Evolutionary conservation across 345 rosid genomes (phyloP), one percentile per base, ranked within the genome.

Genomic region (Syzygium oleosum): DNA sequence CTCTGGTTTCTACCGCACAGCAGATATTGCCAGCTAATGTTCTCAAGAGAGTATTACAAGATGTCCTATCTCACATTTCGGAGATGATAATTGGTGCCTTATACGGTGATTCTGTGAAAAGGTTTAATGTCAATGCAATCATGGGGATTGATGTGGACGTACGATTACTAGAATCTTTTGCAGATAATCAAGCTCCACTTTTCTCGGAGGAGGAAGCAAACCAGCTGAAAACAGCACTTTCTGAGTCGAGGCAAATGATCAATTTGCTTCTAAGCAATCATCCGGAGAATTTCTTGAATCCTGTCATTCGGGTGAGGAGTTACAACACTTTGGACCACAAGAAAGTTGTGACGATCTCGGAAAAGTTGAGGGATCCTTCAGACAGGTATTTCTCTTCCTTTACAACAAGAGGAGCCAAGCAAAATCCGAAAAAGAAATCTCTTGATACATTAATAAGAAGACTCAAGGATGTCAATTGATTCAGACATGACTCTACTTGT

Each of bases 1-100:
- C 98, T 84, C 89, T 96, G 87, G 99, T 98, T 90, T 95, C 99
- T 59, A 96, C 98, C 9, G 99, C 99, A 51, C 99, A 98, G 90
- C 99, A 96, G 94, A 96, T 98, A 85, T 90, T 98, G 93, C 99
- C 99, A 1, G 90, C 92, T 58, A 90, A 88, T 29, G 99, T 96
- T 88, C 96, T 98, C 41, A 95, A 91, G 92, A 92, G 98, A 90
- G 99, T 95, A 86, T 65, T 98, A 77, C 94, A 92, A 56, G 98
- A 95, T 87, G 98, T 98, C 86, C 97, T 98, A 79, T 87, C 93
- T 53, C 96, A 98, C 93, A 96, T 98, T 59, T 98, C 99, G 34
- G 99, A 94, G 92, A 91, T 89, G 89, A 93, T 98, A 84, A 94
- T 98, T 11, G 98, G 95, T 84, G 87, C 92, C 23, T 88, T 98